Percentiles rank a stretch among this genome's conserved stretches.
phyloP scores from a whole-genome alignment of 2,329 filamentous ascomycete genomes.

The Aspergillus tanneri region DNA sequence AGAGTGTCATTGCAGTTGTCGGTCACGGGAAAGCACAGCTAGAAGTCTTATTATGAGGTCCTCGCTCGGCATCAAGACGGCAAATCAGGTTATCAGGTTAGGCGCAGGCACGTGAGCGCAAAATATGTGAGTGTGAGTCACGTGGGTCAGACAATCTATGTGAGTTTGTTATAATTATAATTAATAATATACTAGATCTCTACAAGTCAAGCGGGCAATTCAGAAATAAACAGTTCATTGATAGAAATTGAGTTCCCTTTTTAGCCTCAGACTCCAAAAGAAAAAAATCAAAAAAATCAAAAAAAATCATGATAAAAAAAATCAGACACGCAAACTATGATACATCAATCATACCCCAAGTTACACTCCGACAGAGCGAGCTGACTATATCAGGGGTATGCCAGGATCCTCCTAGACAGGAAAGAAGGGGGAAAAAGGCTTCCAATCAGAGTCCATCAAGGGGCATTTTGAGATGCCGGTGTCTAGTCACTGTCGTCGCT shows the following conservation, averaged over 20 bases:
- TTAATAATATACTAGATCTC: no score
- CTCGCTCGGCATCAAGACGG: no score
- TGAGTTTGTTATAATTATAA: no score
- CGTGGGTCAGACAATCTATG: no score
- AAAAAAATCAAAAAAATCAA: conserved; percentile 24
- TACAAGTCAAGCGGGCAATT: no score
- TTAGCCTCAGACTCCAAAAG: conserved; percentile 41
- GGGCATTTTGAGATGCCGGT: conserved; percentile 25
- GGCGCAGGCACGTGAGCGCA: no score
- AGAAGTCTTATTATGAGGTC: no score
- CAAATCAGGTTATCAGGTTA: no score
- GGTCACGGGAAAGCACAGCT: neutral
- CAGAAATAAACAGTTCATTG: conserved; percentile 15
- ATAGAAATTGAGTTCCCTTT: conserved; percentile 37
- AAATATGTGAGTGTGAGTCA: no score
- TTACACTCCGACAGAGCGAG: conserved; percentile 11
- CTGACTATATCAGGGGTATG: conserved; percentile 1
- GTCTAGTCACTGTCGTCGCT: conserved; percentile 51
- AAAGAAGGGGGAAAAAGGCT: conserved; percentile 9
- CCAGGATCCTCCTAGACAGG: conserved; percentile 2
- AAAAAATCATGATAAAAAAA: conserved; percentile 17
- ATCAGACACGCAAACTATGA: conserved; percentile 32
- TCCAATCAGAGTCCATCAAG: conserved; percentile 14
- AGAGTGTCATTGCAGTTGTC: neutral
- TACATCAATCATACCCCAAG: conserved; percentile 37